These are phyloP conservation scores for Cicer yamashitae DNA, from an alignment of 306 rosid species.

Conservation along the genomic window DNA sequence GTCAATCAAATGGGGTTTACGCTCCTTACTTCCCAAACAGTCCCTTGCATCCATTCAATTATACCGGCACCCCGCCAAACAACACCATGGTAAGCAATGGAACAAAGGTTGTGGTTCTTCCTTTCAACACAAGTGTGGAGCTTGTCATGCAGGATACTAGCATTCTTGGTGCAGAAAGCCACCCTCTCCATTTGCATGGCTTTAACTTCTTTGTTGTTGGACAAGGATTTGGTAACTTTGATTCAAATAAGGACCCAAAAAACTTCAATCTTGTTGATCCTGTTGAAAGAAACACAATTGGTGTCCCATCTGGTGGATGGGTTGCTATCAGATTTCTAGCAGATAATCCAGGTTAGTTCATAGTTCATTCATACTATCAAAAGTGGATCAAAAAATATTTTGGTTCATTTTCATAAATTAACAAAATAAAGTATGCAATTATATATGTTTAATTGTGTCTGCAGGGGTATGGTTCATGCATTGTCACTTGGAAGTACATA, in stretches of 20 bases:
- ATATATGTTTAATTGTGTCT: not conserved
- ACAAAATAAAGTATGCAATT: not conserved
- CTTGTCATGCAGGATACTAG: slow-evolving; percentile 62
- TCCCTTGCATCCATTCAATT: slow-evolving; percentile 55
- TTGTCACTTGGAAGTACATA: slow-evolving; percentile 62
- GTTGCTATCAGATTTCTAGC: slow-evolving; percentile 46
- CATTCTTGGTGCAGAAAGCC: slow-evolving; percentile 58
- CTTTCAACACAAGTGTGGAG: slow-evolving; percentile 59
- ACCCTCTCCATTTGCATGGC: slow-evolving; percentile 70
- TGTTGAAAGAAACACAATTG: slow-evolving; percentile 4
- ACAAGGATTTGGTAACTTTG: slow-evolving; percentile 64
- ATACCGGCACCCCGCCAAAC: slow-evolving; percentile 59
- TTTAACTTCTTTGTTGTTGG: slow-evolving; percentile 67
- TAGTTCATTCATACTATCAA: not conserved
- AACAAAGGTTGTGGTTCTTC: slow-evolving; percentile 58
- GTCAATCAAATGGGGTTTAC: slow-evolving; percentile 54
- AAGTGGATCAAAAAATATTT: not conserved
- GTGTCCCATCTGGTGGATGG: slow-evolving; percentile 15
- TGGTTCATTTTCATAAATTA: not conserved
- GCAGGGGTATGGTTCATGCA: slow-evolving; percentile 66
- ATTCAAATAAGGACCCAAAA: slow-evolving; percentile 51
- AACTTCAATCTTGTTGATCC: slow-evolving; percentile 63
- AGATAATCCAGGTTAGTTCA: slow-evolving; percentile 63
- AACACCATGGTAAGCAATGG: slow-evolving; percentile 61
- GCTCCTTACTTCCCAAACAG: slow-evolving; percentile 46